Conservation (phyloP, 2,329 filamentous ascomycete species). For the Aspergillus sp. region DNA sequence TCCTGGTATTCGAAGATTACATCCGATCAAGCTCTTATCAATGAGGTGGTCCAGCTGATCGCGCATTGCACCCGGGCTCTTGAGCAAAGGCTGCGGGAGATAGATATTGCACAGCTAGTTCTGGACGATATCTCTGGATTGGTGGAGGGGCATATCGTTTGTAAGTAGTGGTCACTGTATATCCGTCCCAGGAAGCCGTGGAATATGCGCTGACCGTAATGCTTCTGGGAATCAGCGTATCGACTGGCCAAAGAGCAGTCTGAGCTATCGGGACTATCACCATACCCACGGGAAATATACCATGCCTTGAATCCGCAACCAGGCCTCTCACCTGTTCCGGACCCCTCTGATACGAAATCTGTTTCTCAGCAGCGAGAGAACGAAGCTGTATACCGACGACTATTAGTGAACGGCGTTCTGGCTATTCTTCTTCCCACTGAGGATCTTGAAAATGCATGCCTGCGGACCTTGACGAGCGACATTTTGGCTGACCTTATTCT, state of each 20-base stretch:
- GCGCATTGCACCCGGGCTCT: slow-evolving; percentile 87
- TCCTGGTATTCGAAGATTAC: slow-evolving; percentile 94
- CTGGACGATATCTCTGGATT: slow-evolving; percentile 86
- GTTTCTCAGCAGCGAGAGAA: slow-evolving; percentile 67
- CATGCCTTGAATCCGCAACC: slow-evolving; percentile 81
- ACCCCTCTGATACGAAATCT: slow-evolving; percentile 51
- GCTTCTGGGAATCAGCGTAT: slow-evolving; percentile 58
- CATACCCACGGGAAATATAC: slow-evolving; percentile 69
- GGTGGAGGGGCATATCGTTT: slow-evolving; percentile 74
- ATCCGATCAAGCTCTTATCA: slow-evolving; percentile 81
- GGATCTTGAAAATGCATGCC: slow-evolving; percentile 82
- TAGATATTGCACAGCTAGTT: slow-evolving; percentile 79
- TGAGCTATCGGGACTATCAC: slow-evolving; percentile 59
- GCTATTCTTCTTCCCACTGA: slow-evolving; percentile 86
- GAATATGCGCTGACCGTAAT: slow-evolving; percentile 20
- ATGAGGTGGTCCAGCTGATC: slow-evolving; percentile 84
- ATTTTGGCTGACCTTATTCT: slow-evolving; percentile 89
- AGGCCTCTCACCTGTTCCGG: slow-evolving; percentile 74
- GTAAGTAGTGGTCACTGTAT: slow-evolving; percentile 48
- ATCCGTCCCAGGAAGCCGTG: too few species aligned
- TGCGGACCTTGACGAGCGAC: slow-evolving; percentile 80
- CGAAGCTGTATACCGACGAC: slow-evolving; percentile 79
- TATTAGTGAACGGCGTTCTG: slow-evolving; percentile 80
- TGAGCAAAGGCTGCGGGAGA: slow-evolving; percentile 78
- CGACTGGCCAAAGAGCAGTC: slow-evolving; percentile 64